Evolutionary conservation across 2,329 filamentous ascomycete genomes (phyloP).

Genomic region (Didymellaceae sp.): DNA sequence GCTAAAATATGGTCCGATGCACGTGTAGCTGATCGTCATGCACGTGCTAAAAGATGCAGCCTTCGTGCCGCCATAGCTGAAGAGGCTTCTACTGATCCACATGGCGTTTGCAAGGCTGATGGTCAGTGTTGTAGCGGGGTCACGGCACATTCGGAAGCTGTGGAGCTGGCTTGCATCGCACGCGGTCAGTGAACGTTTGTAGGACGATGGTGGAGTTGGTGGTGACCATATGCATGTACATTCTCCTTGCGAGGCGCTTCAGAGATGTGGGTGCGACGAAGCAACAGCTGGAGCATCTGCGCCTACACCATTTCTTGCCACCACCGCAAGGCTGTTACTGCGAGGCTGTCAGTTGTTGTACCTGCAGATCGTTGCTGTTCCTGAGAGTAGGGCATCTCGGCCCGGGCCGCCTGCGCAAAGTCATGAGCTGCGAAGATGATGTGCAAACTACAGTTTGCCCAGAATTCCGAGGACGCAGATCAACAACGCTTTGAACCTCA

Average conservation of each 20-base stretch:
- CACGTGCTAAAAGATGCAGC: background rate
- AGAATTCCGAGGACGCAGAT: background rate
- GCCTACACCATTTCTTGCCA: too few species aligned
- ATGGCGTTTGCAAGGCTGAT: background rate
- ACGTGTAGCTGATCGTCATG: background rate
- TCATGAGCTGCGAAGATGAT: background rate
- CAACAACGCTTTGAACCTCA: background rate
- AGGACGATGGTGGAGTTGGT: background rate
- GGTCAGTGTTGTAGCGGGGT: background rate
- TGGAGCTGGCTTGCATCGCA: background rate
- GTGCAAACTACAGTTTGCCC: background rate
- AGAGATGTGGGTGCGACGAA: too few species aligned
- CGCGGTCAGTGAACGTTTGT: background rate
- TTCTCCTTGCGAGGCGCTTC: background rate
- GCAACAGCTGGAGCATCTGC: too few species aligned
- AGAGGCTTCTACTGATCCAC: background rate
- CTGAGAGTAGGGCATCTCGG: background rate
- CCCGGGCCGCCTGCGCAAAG: constrained; percentile 1
- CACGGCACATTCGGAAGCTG: background rate
- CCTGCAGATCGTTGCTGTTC: constrained; percentile 12
- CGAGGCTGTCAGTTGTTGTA: background rate
- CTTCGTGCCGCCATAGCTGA: too few species aligned
- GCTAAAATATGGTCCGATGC: background rate
- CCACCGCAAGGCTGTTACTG: background rate
- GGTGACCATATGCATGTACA: background rate